Evolutionary conservation across 257 asterid species (phyloP).

Genomic region (Handroanthus guayacan): DNA sequence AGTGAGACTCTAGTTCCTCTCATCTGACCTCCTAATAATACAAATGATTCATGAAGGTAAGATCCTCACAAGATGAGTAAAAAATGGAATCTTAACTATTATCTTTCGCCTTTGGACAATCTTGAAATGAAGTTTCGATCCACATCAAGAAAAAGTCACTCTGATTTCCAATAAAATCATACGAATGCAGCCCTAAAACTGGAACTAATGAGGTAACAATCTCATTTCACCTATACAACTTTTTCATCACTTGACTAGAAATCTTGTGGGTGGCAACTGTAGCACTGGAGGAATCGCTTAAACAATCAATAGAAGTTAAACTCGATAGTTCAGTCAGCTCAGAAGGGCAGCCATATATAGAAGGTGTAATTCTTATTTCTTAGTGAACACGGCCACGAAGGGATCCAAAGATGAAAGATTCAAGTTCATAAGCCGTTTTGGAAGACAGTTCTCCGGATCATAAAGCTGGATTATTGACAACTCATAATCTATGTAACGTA

Average conservation of each 20-base stretch:
- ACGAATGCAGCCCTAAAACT: constrained; percentile 11
- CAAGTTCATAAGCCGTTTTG: constrained; percentile 36
- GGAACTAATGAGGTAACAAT: constrained; percentile 32
- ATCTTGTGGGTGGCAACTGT: constrained; percentile 36
- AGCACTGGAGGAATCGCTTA: constrained; percentile 39
- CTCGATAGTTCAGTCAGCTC: background rate
- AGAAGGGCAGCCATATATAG: constrained; percentile 37
- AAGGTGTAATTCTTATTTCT: constrained; percentile 37
- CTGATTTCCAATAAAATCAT: constrained; percentile 40
- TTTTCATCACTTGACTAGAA: constrained; percentile 23
- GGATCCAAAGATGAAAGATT: constrained; percentile 9
- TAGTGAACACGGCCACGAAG: background rate
- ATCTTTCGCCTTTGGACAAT: constrained; percentile 27
- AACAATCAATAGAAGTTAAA: constrained; percentile 28
- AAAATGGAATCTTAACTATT: background rate
- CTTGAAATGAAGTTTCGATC: background rate
- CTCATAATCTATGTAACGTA: constrained; percentile 28
- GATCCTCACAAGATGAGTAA: background rate
- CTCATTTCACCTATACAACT: constrained; percentile 28
- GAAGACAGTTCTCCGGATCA: constrained; percentile 44
- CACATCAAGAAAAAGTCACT: constrained; percentile 30
- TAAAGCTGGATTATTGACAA: constrained; percentile 28
- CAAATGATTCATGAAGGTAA: background rate
- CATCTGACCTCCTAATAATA: background rate
- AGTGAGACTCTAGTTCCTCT: too few relatives aligned